Evolutionary conservation across 1,284 basidiomycete species (phyloP).

Genomic region (Malassezia psittaci): DNA sequence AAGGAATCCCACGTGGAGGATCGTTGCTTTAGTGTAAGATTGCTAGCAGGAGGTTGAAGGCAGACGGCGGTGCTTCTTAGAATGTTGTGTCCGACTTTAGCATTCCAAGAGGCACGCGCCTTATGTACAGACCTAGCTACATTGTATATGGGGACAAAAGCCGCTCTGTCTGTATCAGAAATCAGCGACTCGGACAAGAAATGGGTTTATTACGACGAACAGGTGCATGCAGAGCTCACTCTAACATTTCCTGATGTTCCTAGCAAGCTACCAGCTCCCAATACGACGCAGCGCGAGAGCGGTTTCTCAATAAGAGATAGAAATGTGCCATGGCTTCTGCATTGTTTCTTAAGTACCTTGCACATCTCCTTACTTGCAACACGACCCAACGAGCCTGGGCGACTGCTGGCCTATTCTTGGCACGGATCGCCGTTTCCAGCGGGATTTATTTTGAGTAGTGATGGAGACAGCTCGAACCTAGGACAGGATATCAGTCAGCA

Average conservation of each 20-base stretch:
- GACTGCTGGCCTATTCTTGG: slow-evolving; percentile 3
- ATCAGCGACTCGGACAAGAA: not conserved
- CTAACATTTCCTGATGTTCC: slow-evolving; percentile 8
- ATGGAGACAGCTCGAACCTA: not conserved
- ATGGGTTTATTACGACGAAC: slow-evolving; percentile 7
- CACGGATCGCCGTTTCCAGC: not conserved
- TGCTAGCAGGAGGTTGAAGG: too few species aligned
- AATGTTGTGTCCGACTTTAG: slow-evolving; percentile 7
- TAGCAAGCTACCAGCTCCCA: slow-evolving; percentile 3
- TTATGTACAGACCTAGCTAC: slow-evolving; percentile 8
- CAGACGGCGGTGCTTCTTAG: not conserved
- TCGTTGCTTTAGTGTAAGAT: not conserved
- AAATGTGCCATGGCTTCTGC: not conserved
- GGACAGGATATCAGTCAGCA: too few species aligned
- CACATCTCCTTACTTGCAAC: not conserved
- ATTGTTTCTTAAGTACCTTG: not conserved
- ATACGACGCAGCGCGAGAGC: not conserved
- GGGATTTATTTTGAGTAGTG: not conserved
- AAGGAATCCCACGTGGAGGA: too few species aligned
- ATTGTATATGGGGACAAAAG: slow-evolving; percentile 1
- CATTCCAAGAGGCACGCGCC: slow-evolving; percentile 13
- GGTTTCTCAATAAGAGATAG: too few species aligned
- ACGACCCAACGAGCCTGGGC: not conserved
- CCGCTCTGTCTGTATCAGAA: not conserved
- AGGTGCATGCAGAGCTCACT: slow-evolving; percentile 2